phyloP scores from a whole-genome alignment of 495 filamentous ascomycete species.

The Aspergillus carlsbadensis region DNA sequence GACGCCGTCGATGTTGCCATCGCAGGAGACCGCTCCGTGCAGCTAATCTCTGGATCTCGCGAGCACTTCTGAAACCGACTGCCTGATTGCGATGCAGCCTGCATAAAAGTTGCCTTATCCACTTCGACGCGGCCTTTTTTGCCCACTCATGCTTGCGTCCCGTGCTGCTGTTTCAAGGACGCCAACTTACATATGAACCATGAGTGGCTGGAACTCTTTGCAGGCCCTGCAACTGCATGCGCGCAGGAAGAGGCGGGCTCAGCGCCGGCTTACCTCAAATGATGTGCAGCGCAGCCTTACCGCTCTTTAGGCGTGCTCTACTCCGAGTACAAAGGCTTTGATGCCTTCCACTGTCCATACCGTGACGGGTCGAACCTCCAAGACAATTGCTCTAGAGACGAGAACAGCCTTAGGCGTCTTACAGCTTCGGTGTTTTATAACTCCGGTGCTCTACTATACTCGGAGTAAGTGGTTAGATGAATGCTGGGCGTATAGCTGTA shows the following conservation, averaged over 20 bases:
- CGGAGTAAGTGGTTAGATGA: too few relatives aligned
- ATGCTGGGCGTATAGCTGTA: too few relatives aligned
- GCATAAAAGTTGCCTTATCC: slow-evolving; percentile 12
- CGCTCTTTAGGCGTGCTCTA: neutral
- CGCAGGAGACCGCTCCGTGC: neutral
- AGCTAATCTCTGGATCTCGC: neutral
- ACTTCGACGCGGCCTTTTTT: slow-evolving; percentile 9
- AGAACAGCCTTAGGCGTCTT: too few relatives aligned
- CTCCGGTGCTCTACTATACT: too few relatives aligned
- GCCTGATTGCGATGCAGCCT: slow-evolving; percentile 7
- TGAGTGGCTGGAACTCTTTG: slow-evolving; percentile 1
- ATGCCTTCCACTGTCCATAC: too few relatives aligned
- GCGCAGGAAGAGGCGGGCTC: neutral
- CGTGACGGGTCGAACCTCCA: too few relatives aligned
- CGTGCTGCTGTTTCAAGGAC: slow-evolving; percentile 1
- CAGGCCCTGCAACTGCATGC: neutral
- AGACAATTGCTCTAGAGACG: too few relatives aligned
- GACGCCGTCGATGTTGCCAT: slow-evolving; percentile 7
- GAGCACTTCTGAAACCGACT: slow-evolving; percentile 3
- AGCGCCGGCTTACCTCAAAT: slow-evolving; percentile 10
- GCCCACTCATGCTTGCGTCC: neutral
- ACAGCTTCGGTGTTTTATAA: too few relatives aligned
- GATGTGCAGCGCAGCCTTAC: slow-evolving; percentile 10
- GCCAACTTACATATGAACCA: neutral
- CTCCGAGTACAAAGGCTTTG: neutral